Evolutionary conservation across 495 filamentous ascomycete species (phyloP), one percentile per base, ranked within the genome.

Genomic region (Eremomyces bilateralis): DNA sequence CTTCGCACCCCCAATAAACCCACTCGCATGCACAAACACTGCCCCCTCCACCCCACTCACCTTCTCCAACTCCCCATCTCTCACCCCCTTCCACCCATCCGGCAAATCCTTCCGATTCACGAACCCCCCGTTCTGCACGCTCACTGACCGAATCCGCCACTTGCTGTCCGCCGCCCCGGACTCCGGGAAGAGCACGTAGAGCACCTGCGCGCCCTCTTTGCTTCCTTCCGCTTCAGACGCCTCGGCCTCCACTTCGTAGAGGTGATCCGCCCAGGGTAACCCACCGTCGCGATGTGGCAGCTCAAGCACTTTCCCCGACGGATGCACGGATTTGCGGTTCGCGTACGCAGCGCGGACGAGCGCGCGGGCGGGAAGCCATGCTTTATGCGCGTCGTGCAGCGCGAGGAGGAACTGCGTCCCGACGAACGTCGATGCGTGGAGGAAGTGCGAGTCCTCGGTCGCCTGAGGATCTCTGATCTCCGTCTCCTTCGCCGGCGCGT

Each of bases 111-210:
- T 91, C 32, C 88, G 65, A 51, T 79, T 91, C 54, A 80, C 63
- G 50, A 95, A 97, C 37, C 80, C 84, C 41, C 76, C 72, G 53
- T 76, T 73, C 40, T 65, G 66, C 16, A 72, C 67, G 4, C 80
- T 72, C 10, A 95, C 88, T 38, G 76, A 73, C 53, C 94, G 85
- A 37, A 97, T 71, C 35, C 88, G 73, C 88, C 88, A 97, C 54
- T 81, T 85, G 33, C 74, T 57, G 20, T 65, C 78, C 32, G 69
- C 62, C 2, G 58, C 54, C 3, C 65, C 61, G 41, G 62, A 74
- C 60, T 97, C 90, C 1, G 81, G 73, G 58, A 94, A 97, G 1
- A 95, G 62, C n/a, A 90, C 85, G 53, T 93, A 95, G n/a, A 81
- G 56, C 3, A 80, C 69, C 47, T 65, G 65, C 3, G 31, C 30